Evolutionary conservation across 495 filamentous ascomycete species (phyloP), one percentile per base, ranked within the genome.

Genomic region (Emericellopsis terricola): DNA sequence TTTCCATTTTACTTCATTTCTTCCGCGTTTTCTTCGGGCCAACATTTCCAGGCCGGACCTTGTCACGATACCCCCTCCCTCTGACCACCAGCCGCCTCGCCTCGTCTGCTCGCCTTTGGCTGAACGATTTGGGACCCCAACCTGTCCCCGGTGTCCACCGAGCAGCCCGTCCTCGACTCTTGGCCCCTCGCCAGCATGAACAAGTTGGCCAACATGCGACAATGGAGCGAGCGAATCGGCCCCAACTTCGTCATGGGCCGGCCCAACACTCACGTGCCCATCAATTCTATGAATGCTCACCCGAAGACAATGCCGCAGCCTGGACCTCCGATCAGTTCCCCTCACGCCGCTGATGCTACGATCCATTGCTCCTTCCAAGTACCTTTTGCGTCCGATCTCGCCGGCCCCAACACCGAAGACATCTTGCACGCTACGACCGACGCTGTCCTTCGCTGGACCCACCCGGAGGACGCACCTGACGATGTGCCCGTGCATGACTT

Each of bases 181-280:
- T 39, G 34, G 36, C 41, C 41, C 32, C 38, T 30, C 42, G 44
- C 41, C 50, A 71, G 38, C 50, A 92, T 94, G 85, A 86, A 92
- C 67, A 91, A 87, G 62, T 76, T 94, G 50, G 73, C 78, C 57
- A 86, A 81, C 60, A 83, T 91, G 68, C 79, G 85, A 64, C 82
- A 91, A 73, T 86, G 83, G 68, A 81, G 78, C 68, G 82, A 91
- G 62, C 74, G 81, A 66, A 87, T 89, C 72, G 81, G 78, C 42
- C 77, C 81, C 38, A 69, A 60, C 49, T 81, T 82, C 49, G 72
- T 72, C 63, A 82, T 82, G 69, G 77, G 73, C 39, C 73, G 62
- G 44, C 52, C 76, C 47, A 74, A 76, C 46, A n/a, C n/a, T n/a
- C n/a, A n/a, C n/a, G 71, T 76, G 60, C 77, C 81, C 45, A 76